Evolutionary conservation across 2,329 filamentous ascomycete genomes (phyloP).

Genomic region (Rhinocladiella similis): DNA sequence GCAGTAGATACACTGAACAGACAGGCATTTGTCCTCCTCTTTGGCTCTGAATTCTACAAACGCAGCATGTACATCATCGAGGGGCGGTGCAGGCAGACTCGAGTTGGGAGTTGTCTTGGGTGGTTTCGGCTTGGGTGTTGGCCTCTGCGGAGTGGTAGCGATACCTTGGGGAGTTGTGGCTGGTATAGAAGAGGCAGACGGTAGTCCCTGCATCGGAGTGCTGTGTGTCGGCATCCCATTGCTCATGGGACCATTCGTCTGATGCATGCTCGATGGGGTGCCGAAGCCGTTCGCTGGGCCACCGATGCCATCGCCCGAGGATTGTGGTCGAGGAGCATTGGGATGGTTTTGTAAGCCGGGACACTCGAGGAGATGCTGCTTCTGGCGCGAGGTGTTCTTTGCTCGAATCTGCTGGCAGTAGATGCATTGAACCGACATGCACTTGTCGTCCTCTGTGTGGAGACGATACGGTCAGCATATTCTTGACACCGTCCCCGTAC

Average conservation of each 20-base stretch:
- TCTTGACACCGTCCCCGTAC: conserved; percentile 18
- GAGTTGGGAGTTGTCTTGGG: conserved; percentile 27
- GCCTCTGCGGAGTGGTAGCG: conserved; percentile 20
- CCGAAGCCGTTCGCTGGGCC: conserved; percentile 46
- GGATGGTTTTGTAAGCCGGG: conserved; percentile 48
- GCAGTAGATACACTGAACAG: conserved; percentile 53
- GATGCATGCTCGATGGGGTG: conserved; percentile 43
- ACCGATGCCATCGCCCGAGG: conserved; percentile 40
- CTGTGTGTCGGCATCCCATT: conserved; percentile 46
- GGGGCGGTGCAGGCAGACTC: conserved; percentile 46
- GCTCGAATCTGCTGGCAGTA: conserved; percentile 55
- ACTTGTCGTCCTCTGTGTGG: conserved; percentile 38
- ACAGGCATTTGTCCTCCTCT: conserved; percentile 42
- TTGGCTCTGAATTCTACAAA: conserved; percentile 42
- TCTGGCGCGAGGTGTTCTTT: conserved; percentile 55
- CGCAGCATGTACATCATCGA: conserved; percentile 51
- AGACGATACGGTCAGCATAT: conserved; percentile 20
- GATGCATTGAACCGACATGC: conserved; percentile 55
- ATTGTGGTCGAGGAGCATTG: conserved; percentile 44
- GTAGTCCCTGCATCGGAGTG: conserved; percentile 44
- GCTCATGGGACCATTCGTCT: conserved; percentile 43
- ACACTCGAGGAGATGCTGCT: conserved; percentile 53
- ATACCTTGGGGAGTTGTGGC: conserved; percentile 25
- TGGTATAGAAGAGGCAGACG: conserved; percentile 35
- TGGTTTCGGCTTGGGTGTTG: conserved; percentile 25